Percentiles rank a stretch among this genome's conserved stretches.
These are phyloP conservation scores for Sugiyamaella sp. DNA, from an alignment of 1,139 yeast genomes.

Conservation along the genomic window DNA sequence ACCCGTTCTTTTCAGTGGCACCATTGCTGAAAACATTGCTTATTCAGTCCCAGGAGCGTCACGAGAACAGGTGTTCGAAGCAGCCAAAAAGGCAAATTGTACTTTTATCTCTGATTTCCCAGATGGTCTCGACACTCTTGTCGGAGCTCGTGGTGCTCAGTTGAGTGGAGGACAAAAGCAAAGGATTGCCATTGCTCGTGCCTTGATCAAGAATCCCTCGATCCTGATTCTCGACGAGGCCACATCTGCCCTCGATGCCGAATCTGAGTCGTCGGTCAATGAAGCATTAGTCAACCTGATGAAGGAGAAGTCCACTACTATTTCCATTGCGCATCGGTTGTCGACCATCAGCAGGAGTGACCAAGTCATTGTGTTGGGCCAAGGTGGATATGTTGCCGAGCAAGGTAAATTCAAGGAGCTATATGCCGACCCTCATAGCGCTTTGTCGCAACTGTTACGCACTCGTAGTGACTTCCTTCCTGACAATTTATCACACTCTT, in stretches of 20 bases:
- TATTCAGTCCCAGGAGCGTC: constrained; percentile 69
- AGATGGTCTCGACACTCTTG: constrained; percentile 75
- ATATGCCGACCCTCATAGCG: constrained; percentile 63
- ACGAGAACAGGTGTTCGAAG: constrained; percentile 66
- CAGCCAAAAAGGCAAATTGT: constrained; percentile 80
- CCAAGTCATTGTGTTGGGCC: constrained; percentile 75
- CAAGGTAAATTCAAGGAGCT: constrained; percentile 73
- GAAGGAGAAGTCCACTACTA: constrained; percentile 71
- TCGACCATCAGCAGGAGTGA: constrained; percentile 88
- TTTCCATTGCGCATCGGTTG: constrained; percentile 89
- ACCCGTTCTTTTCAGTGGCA: constrained; percentile 88
- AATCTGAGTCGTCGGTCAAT: constrained; percentile 81
- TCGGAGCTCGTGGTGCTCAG: constrained; percentile 87
- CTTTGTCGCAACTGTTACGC: constrained; percentile 64
- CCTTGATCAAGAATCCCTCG: constrained; percentile 71
- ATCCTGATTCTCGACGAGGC: constrained; percentile 79
- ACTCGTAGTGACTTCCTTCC: constrained; percentile 43
- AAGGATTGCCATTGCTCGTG: constrained; percentile 81
- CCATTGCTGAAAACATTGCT: constrained; percentile 80
- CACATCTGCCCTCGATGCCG: constrained; percentile 81
- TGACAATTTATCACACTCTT: constrained; percentile 7
- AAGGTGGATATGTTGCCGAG: constrained; percentile 80
- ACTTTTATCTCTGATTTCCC: constrained; percentile 75
- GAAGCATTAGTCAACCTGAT: constrained; percentile 62
- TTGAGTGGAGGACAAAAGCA: constrained; percentile 90